Conservation (phyloP, 352 stramenopile genomes). For the Phytophthora brassicae region DNA sequence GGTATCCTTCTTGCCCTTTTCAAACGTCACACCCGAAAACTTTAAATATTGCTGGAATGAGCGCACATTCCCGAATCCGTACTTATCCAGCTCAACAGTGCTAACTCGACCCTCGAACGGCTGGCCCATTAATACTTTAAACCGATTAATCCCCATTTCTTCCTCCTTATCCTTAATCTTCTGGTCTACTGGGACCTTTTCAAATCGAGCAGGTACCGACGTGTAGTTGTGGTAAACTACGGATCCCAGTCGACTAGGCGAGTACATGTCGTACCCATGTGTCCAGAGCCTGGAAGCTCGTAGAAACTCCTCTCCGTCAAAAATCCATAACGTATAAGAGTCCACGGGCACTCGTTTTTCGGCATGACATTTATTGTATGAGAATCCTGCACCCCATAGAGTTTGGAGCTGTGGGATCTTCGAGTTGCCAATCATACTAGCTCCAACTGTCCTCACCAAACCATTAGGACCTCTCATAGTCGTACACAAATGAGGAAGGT, state of each 20-base stretch:
- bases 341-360: conserved; percentile 65
- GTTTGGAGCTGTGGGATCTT: conserved; percentile 68
- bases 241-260: conserved; percentile 45
- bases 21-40: conserved; percentile 58
- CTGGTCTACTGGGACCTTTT: conserved; percentile 46
- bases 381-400: conserved; percentile 72
- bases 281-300: conserved; percentile 61
- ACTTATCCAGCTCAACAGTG: conserved; percentile 55
- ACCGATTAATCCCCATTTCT: conserved; percentile 56
- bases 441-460: conserved; percentile 66
- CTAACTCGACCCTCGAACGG: conserved; percentile 64
- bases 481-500: conserved; percentile 70
- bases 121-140: conserved; percentile 49
- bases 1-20: conserved; percentile 43
- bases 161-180: conserved; percentile 44
- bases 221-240: conserved; percentile 77
- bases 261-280: conserved; percentile 67
- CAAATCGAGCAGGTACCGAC: conserved; percentile 54
- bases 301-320: conserved; percentile 65
- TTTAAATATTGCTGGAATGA: conserved; percentile 54
- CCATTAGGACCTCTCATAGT: conserved; percentile 61
- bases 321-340: conserved; percentile 71
- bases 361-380: conserved; percentile 76
- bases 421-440: conserved; percentile 72
- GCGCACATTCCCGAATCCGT: conserved; percentile 46